A percentile compares a stretch with the other conserved stretches of the same genome.
Evolutionary conservation across 139 green algal genomes (phyloP).

Genomic region (Trebouxia sp.): DNA sequence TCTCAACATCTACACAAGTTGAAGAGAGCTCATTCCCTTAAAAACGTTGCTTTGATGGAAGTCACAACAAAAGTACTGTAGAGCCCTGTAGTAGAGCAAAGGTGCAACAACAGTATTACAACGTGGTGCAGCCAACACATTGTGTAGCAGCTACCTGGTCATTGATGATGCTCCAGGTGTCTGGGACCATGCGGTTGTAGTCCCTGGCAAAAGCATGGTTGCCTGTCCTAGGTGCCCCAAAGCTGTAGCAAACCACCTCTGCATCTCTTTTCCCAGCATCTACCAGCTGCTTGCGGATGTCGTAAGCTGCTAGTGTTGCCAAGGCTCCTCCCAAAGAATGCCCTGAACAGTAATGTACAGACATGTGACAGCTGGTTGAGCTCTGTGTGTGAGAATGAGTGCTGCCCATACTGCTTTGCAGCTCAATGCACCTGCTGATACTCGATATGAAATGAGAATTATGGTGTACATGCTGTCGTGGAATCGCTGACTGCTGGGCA

Average conservation of each 20-base stretch:
- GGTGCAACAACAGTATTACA: neutral
- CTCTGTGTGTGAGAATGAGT: neutral
- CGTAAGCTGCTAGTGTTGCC: conserved; percentile 48
- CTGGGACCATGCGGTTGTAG: conserved; percentile 49
- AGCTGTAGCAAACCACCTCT: conserved; percentile 52
- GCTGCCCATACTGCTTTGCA: too few relatives aligned
- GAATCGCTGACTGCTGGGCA: too few relatives aligned
- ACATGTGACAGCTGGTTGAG: neutral
- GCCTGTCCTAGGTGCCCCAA: conserved; percentile 60
- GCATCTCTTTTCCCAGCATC: neutral
- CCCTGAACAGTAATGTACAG: neutral
- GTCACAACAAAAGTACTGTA: neutral
- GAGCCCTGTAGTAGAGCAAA: neutral
- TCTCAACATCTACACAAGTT: too few relatives aligned
- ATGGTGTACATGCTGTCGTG: too few relatives aligned
- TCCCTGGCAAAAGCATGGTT: conserved; percentile 62
- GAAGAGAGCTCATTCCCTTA: too few relatives aligned
- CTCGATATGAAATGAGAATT: too few relatives aligned
- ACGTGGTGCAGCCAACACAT: neutral
- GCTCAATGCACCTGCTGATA: too few relatives aligned
- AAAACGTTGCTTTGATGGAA: too few relatives aligned
- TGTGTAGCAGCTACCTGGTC: conserved; percentile 28
- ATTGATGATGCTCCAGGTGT: conserved; percentile 72
- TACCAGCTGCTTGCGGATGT: conserved; percentile 29
- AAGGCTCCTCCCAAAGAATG: conserved; percentile 57